A percentile compares a stretch with the other conserved stretches of the same genome.
phyloP scores from a whole-genome alignment of 1,284 basidiomycete species.

The Puccinia hordei region DNA sequence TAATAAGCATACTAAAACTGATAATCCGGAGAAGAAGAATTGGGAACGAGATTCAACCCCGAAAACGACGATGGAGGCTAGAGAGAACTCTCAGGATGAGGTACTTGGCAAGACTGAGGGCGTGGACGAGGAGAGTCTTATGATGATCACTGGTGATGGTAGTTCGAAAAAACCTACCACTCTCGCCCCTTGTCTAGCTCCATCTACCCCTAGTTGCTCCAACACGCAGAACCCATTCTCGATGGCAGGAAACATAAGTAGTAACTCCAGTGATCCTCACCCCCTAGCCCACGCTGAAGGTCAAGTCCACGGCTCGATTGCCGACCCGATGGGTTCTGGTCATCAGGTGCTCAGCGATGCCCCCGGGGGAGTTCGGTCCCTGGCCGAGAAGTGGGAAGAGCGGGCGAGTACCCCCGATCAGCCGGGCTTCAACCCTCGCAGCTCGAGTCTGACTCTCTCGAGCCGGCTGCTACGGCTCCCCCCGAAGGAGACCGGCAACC shows the following conservation, averaged over 20 bases:
- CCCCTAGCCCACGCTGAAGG: too few species aligned
- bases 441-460: neutral
- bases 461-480: neutral
- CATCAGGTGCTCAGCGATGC: neutral
- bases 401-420: neutral
- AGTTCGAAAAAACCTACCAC: neutral
- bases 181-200: neutral
- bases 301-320: too few species aligned
- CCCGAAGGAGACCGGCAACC: neutral
- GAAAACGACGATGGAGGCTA: too few species aligned
- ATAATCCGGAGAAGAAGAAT: neutral
- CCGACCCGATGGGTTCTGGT: neutral
- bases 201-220: too few species aligned
- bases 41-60: too few species aligned
- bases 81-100: too few species aligned
- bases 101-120: too few species aligned
- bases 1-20: neutral
- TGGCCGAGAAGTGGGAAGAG: neutral
- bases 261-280: too few species aligned
- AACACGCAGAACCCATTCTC: too few species aligned
- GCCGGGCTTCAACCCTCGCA: neutral
- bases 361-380: too few species aligned
- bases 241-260: too few species aligned
- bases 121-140: too few species aligned
- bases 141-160: neutral